Evolutionary conservation across 306 rosid genomes (phyloP).

Genomic region (Calophaca sinica): DNA sequence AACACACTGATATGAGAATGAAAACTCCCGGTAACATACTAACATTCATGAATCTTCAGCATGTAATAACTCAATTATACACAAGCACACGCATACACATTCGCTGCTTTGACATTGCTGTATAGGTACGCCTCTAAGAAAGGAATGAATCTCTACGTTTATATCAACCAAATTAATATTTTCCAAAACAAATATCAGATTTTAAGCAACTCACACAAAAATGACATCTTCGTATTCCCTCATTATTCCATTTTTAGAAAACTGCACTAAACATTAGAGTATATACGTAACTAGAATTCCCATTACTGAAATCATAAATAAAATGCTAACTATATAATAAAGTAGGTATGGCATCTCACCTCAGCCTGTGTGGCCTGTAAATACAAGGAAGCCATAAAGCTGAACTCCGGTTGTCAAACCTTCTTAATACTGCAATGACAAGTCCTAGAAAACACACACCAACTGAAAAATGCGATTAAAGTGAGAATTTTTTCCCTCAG

Average conservation of each 20-base stretch:
- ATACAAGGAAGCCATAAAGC: slow-evolving; percentile 30
- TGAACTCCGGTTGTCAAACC: slow-evolving; percentile 27
- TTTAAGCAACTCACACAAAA: slow-evolving; percentile 34
- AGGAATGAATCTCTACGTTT: slow-evolving; percentile 23
- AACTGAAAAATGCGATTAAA: background rate
- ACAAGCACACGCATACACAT: background rate
- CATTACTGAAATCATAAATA: slow-evolving; percentile 22
- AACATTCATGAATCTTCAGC: background rate
- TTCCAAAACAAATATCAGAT: slow-evolving; percentile 35
- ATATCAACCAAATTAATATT: slow-evolving; percentile 29
- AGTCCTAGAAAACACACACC: slow-evolving; percentile 23
- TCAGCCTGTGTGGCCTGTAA: slow-evolving; percentile 10
- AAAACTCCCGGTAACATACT: background rate
- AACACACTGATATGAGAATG: background rate
- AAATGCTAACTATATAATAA: slow-evolving; percentile 22
- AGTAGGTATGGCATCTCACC: slow-evolving; percentile 12
- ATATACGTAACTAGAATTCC: slow-evolving; percentile 25
- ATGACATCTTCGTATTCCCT: slow-evolving; percentile 19
- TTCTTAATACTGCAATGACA: slow-evolving; percentile 1
- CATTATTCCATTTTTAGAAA: slow-evolving; percentile 25
- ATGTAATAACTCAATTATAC: background rate
- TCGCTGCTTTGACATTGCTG: background rate
- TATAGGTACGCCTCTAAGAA: background rate
- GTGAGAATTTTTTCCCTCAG: slow-evolving; percentile 4
- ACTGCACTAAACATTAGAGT: slow-evolving; percentile 24